Evolutionary conservation across 768 basidiomycete species (phyloP), one percentile per base, ranked within the genome.

Genomic region (Macrocybe gigantea): DNA sequence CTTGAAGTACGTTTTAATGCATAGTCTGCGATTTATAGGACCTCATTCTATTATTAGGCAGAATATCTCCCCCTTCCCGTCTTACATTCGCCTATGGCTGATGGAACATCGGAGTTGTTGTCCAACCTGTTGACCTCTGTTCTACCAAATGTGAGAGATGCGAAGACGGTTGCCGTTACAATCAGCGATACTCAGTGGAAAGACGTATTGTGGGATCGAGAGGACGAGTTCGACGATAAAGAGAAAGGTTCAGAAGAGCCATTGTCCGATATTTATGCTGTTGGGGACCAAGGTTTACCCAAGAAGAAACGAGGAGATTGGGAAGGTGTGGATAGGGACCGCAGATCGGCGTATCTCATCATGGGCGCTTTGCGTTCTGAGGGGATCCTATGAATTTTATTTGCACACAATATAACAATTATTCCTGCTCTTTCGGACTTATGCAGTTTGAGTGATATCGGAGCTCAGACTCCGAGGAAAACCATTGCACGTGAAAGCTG

Each of bases 161-260:
- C 86, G 9, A 85, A 78, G 59, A 85, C 83, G 7, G 83, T 83
- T 14, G 88, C 86, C 3, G 85, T 91, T 22, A 85, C 85, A 0
- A 82, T 88, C 50, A 84, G 81, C 44, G 85, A 88, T 47, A 71
- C 77, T 1, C 83, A 88, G 53, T 90, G 86, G 88, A 83, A 86
- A 45, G 89, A 90, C 54, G 81, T 88, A 1, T 67, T 89, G 29
- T 88, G 82, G 79, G 80, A 85, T 53, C 71, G 81, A 11, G 86
- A 87, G 60, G 82, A 83, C 49, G 80, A 80, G 44, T 75, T 76
- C 45, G 63, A 56, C 38, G 56, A 53, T 41, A 64, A 56, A 35
- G 53, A 48, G 33, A 60, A 57, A 49, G 44, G 40, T 45, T 34
- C 50, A 51, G 53, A 51, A 38, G 53, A 41, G 10, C 53, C 40